Percentiles rank a stretch among this genome's conserved stretches.
phyloP scores from a whole-genome alignment of 805 yeast genomes.

The Metschnikowia baotianmanensis region DNA sequence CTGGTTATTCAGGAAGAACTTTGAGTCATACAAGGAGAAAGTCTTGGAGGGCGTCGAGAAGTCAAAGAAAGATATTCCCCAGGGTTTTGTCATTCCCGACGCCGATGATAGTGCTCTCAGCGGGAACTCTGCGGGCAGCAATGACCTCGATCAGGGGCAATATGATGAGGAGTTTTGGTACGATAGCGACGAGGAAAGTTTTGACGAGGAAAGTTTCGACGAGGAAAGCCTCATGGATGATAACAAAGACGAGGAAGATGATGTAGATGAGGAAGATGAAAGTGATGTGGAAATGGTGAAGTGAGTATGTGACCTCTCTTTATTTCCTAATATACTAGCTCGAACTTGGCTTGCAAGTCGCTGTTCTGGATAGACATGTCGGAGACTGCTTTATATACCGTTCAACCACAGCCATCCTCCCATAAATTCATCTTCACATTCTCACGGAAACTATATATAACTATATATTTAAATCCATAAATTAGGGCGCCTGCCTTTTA shows the following conservation, averaged over 20 bases:
- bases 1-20: constrained; percentile 80
- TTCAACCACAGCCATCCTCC: neutral
- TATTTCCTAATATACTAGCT: neutral
- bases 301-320: neutral
- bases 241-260: constrained; percentile 51
- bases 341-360: too few relatives aligned
- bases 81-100: constrained; percentile 79
- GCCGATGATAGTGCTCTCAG: constrained; percentile 49
- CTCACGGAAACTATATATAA: neutral
- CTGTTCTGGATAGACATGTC: neutral
- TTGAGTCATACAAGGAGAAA: constrained; percentile 68
- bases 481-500: too few relatives aligned
- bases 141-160: constrained; percentile 50
- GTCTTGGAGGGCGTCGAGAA: constrained; percentile 80
- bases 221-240: constrained; percentile 49
- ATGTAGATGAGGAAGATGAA: constrained; percentile 49
- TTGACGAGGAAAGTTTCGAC: constrained; percentile 47
- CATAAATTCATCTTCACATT: neutral
- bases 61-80: constrained; percentile 83
- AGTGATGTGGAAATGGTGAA: constrained; percentile 21
- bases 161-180: constrained; percentile 86
- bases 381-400: neutral
- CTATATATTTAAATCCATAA: neutral
- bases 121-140: constrained; percentile 29
- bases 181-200: constrained; percentile 51